Evolutionary conservation across 2,329 filamentous ascomycete species (phyloP), one percentile per base, ranked within the genome.

Genomic region (Fusarium sororula): DNA sequence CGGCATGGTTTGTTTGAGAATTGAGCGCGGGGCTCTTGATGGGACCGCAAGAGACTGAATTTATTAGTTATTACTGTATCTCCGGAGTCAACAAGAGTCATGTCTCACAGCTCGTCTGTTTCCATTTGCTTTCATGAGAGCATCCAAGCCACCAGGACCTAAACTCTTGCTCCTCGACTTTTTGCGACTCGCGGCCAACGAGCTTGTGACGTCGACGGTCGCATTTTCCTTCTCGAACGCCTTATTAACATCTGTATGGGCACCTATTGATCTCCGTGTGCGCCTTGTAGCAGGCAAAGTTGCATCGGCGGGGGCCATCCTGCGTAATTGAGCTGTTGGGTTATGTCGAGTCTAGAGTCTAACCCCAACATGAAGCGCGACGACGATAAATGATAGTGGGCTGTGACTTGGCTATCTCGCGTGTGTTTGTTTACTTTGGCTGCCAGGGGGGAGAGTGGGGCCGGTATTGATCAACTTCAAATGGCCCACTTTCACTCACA

Each of bases 151-250:
- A 57, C 96, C 96, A 22, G 96, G 96, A 6, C 96, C 96, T 76
- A 99, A 92, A 84, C 96, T 98, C 86, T 98, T 98, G 84, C 96
- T 98, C 75, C 96, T 91, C 66, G 92, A 93, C 84, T 95, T 96
- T 84, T 88, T 89, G 71, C 88, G 85, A 79, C 82, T 87, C 66
- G 85, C 85, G 37, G 85, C 86, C 74, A 87, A 79, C 65, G 85
- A 83, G 73, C 88, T 87, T 69, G 86, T 88, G 64, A 93, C 82
- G 75, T 94, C 91, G 48, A 91, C 84, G 7, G 92, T 93, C 79
- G 89, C 88, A 86, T 97, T 97, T 80, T 97, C 94, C 82, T 94
- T 95, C 78, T 94, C 92, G 73, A 87, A 83, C 42, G 84, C 82
- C 81, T 85, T 89, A 77, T 79, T 86, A 77, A 79, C 84, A 82